Conservation (phyloP, 2,329 filamentous ascomycete species). For the Stemphylium lycopersici region DNA sequence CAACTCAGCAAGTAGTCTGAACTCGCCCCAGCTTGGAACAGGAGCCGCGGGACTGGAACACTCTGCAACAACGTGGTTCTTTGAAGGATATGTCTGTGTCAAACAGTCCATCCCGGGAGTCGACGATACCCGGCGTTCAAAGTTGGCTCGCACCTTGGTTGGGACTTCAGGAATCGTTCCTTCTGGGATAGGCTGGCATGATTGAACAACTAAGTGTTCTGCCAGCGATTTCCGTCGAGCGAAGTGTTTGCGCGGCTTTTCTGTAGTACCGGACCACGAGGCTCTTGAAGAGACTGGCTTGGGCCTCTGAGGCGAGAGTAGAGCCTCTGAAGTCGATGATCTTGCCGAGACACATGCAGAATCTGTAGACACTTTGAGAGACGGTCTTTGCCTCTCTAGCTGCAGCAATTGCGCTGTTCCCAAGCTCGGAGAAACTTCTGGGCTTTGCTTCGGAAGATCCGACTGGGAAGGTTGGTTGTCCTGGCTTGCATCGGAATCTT, state of each 20-base stretch:
- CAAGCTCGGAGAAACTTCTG: neutral
- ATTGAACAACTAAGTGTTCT: conserved; percentile 39
- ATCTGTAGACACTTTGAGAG: conserved; percentile 19
- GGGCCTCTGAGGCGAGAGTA: conserved; percentile 27
- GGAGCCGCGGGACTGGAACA: conserved; percentile 11
- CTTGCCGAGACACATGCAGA: conserved; percentile 12
- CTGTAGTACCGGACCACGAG: conserved; percentile 28
- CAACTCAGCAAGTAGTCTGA: conserved; percentile 21
- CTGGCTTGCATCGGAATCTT: conserved; percentile 1
- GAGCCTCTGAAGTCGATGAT: conserved; percentile 14
- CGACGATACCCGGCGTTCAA: conserved; percentile 43
- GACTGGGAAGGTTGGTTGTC: neutral
- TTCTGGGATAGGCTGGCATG: conserved; percentile 37
- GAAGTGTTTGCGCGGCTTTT: conserved; percentile 31
- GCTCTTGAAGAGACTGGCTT: conserved; percentile 27
- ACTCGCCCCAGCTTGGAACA: conserved; percentile 13
- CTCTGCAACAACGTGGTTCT: conserved; percentile 28
- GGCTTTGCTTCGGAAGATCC: neutral
- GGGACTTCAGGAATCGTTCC: conserved; percentile 44
- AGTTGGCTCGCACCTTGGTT: conserved; percentile 42
- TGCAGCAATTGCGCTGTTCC: conserved; percentile 6
- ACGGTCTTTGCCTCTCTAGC: conserved; percentile 7
- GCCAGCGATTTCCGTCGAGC: conserved; percentile 41
- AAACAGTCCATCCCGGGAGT: conserved; percentile 47
- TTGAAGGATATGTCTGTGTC: conserved; percentile 44